phyloP scores from a whole-genome alignment of 768 basidiomycete species.

The Trametes sanguinea region DNA sequence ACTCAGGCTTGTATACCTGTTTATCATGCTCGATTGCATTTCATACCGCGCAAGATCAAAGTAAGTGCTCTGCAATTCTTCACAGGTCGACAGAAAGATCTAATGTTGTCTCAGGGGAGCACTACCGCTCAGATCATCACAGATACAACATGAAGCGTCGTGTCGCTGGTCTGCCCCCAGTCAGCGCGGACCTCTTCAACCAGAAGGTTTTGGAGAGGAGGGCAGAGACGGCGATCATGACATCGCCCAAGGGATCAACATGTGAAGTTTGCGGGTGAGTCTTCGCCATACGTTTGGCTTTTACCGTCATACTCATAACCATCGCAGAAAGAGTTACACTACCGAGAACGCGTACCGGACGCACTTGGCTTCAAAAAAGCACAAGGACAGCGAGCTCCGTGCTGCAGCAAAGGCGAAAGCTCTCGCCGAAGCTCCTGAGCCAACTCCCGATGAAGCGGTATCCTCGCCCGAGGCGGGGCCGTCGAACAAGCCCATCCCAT shows the following conservation, averaged over 20 bases:
- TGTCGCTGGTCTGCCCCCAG: slow-evolving; percentile 85
- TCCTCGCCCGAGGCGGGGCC: slow-evolving; percentile 2
- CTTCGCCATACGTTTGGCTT: neutral
- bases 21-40: slow-evolving; percentile 91
- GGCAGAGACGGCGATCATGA: slow-evolving; percentile 70
- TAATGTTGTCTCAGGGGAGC: slow-evolving; percentile 52
- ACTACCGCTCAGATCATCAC: slow-evolving; percentile 94
- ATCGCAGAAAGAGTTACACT: slow-evolving; percentile 80
- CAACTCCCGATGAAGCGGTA: neutral
- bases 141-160: slow-evolving; percentile 98
- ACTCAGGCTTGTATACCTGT: slow-evolving; percentile 69
- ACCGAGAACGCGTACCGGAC: slow-evolving; percentile 88
- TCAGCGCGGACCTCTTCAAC: slow-evolving; percentile 76
- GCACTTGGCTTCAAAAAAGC: slow-evolving; percentile 87
- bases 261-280: slow-evolving; percentile 88
- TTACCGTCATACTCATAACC: neutral
- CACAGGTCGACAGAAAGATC: neutral
- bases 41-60: slow-evolving; percentile 77
- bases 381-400: slow-evolving; percentile 74
- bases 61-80: slow-evolving; percentile 44
- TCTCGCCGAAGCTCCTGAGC: slow-evolving; percentile 1
- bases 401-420: slow-evolving; percentile 33
- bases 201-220: slow-evolving; percentile 84
- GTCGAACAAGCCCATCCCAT: neutral
- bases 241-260: slow-evolving; percentile 55